Base-by-base conservation (phyloP, 495 filamentous ascomycete genomes). In the Penicillium dipodomyicola region DNA sequence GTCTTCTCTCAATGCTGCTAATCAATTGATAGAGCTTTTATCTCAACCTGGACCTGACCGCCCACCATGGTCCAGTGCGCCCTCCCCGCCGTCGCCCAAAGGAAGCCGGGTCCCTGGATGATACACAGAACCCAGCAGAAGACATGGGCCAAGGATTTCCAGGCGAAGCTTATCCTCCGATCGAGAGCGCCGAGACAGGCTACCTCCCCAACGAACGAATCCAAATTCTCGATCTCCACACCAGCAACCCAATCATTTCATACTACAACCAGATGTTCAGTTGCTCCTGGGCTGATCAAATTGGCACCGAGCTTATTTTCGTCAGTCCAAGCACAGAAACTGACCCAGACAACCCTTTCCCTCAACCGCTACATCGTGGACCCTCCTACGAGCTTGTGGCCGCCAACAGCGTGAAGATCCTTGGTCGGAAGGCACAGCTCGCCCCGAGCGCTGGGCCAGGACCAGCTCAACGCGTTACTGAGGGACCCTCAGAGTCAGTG, bases 171-270 rank as follows among this genome's bases (percentile, higher is more conserved):
- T 60, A 53, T 51, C 52, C 52, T 8, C 57, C 68, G 19, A 58
- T 69, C 45, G 65, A 64, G 32, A 61, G 54, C 27, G 52, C 67
- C 20, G 71, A 74, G 25, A 29, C 56, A 15, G 64, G 65, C 45
- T 53, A 52, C 17, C 50, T 62, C 14, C 30, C 65, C 42, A 45
- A 65, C 69, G 64, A 77, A 60, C 59, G 72, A 71, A 84, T 96
- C n/a, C 90, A 96, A 60, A 84, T 96, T 44, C 77, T 91, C 15
- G 90, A 87, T 42, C 80, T 96, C 4, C 88, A 95, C 67, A 85
- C 84, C 65, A 30, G 60, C 62, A 75, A 88, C 57, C 92, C 92
- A 0, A 70, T 95, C 30, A 74, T 94, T 45, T 84, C 84, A 4
- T 92, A 93, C 75, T 77, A 86, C 43, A 87, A 86, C 45, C 82